Conservation (phyloP, 2,329 filamentous ascomycete species). For the Ambrosiella cleistominuta region DNA sequence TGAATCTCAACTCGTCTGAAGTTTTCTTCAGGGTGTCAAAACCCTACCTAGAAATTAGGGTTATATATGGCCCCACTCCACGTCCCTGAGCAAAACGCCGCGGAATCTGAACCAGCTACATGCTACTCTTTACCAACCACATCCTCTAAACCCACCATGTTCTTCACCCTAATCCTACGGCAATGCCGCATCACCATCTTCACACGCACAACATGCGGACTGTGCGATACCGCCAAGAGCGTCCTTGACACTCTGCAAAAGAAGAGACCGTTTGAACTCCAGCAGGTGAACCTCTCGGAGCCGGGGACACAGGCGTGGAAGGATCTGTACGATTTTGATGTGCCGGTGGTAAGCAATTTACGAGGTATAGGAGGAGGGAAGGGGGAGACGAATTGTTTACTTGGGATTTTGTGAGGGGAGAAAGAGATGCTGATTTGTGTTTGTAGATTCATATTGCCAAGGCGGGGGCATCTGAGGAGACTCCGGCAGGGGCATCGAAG, state of each 20-base stretch:
- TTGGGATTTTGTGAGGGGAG: too few relatives aligned
- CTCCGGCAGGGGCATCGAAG: constrained; percentile 35
- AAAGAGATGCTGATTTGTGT: neutral
- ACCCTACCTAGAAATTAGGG: too few relatives aligned
- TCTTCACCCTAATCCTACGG: constrained; percentile 30
- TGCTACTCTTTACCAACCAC: too few relatives aligned
- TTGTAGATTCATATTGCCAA: constrained; percentile 47
- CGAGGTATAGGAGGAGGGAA: neutral
- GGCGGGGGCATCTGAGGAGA: constrained; percentile 29
- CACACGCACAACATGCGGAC: constrained; percentile 51
- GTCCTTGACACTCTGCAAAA: constrained; percentile 34
- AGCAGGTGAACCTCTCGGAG: constrained; percentile 52
- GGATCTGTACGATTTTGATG: constrained; percentile 63
- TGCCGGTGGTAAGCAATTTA: constrained; percentile 48
- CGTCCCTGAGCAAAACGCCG: too few relatives aligned
- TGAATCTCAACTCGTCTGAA: too few relatives aligned
- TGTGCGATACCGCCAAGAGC: constrained; percentile 51
- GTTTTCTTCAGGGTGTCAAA: too few relatives aligned
- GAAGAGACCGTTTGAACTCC: constrained; percentile 46
- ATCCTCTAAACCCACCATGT: constrained; percentile 25
- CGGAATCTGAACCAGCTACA: too few relatives aligned
- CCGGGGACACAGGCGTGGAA: constrained; percentile 47
- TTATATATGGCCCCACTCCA: neutral
- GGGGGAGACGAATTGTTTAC: neutral
- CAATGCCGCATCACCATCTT: constrained; percentile 57